phyloP scores from a whole-genome alignment of 2,329 filamentous ascomycete genomes.

The Claviceps fusiformis region DNA sequence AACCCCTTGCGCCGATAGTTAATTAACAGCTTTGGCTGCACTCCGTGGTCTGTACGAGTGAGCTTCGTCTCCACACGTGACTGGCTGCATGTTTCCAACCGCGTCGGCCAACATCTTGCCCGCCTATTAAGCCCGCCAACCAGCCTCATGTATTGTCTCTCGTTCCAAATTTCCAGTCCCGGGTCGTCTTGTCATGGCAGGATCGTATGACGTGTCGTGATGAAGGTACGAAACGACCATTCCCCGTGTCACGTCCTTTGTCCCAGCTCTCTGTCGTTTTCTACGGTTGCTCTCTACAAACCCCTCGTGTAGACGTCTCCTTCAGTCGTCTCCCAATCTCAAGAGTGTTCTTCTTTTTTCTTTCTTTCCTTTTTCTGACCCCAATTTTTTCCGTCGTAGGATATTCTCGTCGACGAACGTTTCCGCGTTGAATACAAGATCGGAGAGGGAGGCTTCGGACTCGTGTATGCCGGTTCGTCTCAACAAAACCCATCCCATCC shows the following conservation, averaged over 20 bases:
- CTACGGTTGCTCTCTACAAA: not conserved
- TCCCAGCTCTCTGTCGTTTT: no score
- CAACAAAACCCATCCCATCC: not conserved
- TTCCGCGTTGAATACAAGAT: not conserved
- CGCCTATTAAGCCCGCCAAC: not conserved
- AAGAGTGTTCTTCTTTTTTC: not conserved
- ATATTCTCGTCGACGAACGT: not conserved
- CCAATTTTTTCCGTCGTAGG: not conserved
- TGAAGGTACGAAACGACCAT: not conserved
- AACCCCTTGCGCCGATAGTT: no score
- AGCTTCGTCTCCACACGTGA: no score
- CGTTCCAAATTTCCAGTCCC: not conserved
- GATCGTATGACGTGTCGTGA: not conserved
- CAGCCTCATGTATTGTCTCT: not conserved
- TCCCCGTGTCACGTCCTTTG: not conserved
- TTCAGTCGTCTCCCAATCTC: not conserved
- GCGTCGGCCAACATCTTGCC: no score
- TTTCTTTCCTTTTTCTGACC: not conserved
- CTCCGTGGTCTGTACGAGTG: no score
- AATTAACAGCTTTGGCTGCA: no score
- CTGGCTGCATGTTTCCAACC: no score
- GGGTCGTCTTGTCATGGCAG: not conserved
- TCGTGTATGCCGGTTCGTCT: conserved; percentile 1
- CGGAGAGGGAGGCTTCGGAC: conserved; percentile 2
- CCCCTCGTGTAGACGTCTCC: no score